phyloP scores from a whole-genome alignment of 2,329 filamentous ascomycete genomes.

The Tolypocladium guangdongense region DNA sequence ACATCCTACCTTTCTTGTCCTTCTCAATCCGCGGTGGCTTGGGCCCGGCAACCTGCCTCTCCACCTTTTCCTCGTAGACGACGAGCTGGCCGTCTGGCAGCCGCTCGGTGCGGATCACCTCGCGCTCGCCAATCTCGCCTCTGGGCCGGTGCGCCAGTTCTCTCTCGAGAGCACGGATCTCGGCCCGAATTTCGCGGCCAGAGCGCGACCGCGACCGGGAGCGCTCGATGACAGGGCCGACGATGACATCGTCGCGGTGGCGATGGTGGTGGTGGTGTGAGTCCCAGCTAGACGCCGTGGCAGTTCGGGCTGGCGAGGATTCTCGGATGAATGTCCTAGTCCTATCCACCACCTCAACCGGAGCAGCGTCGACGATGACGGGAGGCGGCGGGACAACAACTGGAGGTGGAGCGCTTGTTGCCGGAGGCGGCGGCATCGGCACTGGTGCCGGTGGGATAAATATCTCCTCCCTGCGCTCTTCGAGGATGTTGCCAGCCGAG shows the following conservation, averaged over 20 bases:
- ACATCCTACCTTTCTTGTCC: slow-evolving; percentile 94
- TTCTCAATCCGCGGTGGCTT: slow-evolving; percentile 64
- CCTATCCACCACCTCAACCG: slow-evolving; percentile 31
- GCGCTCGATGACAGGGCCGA: slow-evolving; percentile 23
- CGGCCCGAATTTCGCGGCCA: slow-evolving; percentile 57
- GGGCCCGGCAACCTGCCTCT: slow-evolving; percentile 41
- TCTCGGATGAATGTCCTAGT: slow-evolving; percentile 39
- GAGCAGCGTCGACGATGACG: slow-evolving; percentile 17
- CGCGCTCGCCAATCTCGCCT: slow-evolving; percentile 29
- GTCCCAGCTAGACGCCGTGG: slow-evolving; percentile 23
- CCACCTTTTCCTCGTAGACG: slow-evolving; percentile 49
- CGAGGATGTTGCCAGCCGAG: slow-evolving; percentile 32
- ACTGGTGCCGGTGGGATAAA: slow-evolving; percentile 17
- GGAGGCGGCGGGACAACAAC: slow-evolving; percentile 12
- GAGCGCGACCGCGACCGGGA: slow-evolving; percentile 31
- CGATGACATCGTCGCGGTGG: slow-evolving; percentile 15
- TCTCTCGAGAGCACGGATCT: slow-evolving; percentile 60
- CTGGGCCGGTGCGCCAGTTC: slow-evolving; percentile 25
- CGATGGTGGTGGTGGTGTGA: slow-evolving; percentile 18
- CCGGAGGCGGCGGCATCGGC: slow-evolving; percentile 16
- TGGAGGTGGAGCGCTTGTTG: background rate
- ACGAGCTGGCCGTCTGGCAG: slow-evolving; percentile 51
- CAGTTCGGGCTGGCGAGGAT: slow-evolving; percentile 33
- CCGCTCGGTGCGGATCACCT: slow-evolving; percentile 46
- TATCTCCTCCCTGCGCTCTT: slow-evolving; percentile 35